Conservation (phyloP, 2,329 filamentous ascomycete genomes). For the Monilinia vaccinii-corymbosi region DNA sequence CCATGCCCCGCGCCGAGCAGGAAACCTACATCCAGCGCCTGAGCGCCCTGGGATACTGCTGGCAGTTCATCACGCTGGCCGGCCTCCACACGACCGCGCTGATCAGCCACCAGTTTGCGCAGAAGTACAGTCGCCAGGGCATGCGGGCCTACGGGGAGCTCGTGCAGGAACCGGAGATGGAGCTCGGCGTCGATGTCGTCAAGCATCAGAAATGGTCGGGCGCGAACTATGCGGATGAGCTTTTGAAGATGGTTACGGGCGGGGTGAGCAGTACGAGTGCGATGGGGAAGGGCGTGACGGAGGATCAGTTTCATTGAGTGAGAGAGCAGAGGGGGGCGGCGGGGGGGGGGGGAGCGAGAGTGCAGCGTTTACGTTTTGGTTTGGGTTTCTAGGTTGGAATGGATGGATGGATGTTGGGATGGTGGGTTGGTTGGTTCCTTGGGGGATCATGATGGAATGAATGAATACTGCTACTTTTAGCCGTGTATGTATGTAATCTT, state of each 20-base stretch:
- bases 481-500: too few relatives aligned
- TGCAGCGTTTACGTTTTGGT: background rate
- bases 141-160: conserved; percentile 97
- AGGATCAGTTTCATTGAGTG: conserved; percentile 76
- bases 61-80: conserved; percentile 99
- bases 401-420: background rate
- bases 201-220: conserved; percentile 99
- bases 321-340: too few relatives aligned
- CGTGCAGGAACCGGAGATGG: conserved; percentile 97
- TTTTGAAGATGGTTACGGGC: conserved; percentile 95
- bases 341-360: too few relatives aligned
- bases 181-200: conserved; percentile 80
- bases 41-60: conserved; percentile 85
- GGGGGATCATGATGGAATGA: too few relatives aligned
- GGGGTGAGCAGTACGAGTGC: conserved; percentile 86
- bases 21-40: conserved; percentile 95
- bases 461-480: too few relatives aligned
- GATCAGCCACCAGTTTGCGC: conserved; percentile 80
- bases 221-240: conserved; percentile 86
- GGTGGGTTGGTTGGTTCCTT: too few relatives aligned
- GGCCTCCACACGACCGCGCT: conserved; percentile 93
- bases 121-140: conserved; percentile 69
- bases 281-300: conserved; percentile 96
- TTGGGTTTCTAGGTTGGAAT: background rate
- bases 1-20: conserved; percentile 85